Conservation (phyloP, 2,329 filamentous ascomycete species). For the Zymoseptoria brevis region DNA sequence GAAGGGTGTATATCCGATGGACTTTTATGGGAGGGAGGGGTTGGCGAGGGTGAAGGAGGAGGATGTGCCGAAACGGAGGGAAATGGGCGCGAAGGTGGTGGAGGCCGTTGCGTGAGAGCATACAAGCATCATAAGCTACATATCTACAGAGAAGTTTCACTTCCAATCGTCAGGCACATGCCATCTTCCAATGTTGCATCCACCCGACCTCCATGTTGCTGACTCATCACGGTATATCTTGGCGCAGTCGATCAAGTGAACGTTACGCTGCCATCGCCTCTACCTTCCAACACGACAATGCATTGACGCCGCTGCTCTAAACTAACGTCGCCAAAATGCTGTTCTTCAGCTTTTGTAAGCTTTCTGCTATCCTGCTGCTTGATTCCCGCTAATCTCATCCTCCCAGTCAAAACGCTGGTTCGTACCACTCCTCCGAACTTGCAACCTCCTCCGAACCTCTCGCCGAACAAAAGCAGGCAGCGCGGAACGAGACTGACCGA, state of each 20-base stretch:
- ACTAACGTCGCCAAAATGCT: too few relatives aligned
- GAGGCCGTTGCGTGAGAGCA: neutral
- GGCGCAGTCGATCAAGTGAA: neutral
- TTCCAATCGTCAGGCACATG: neutral
- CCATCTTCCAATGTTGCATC: neutral
- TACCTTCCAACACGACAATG: neutral
- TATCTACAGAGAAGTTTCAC: neutral
- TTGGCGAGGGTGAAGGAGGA: slow-evolving; percentile 63
- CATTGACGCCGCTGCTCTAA: too few relatives aligned
- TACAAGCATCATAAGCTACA: neutral
- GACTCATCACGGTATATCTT: neutral
- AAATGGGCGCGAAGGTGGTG: neutral
- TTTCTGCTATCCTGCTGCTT: too few relatives aligned
- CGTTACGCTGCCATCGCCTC: neutral
- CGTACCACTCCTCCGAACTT: too few relatives aligned
- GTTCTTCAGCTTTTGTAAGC: slow-evolving; percentile 24
- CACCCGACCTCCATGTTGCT: neutral
- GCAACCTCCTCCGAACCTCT: too few relatives aligned
- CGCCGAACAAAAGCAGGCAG: too few relatives aligned
- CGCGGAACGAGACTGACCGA: too few relatives aligned
- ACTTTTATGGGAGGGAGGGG: slow-evolving; percentile 91
- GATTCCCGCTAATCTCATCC: too few relatives aligned
- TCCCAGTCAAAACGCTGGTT: slow-evolving; percentile 46
- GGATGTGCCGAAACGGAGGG: slow-evolving; percentile 14
- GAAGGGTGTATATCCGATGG: slow-evolving; percentile 69